Conservation (phyloP, 805 yeast species). For the Starmera pachycereana region DNA sequence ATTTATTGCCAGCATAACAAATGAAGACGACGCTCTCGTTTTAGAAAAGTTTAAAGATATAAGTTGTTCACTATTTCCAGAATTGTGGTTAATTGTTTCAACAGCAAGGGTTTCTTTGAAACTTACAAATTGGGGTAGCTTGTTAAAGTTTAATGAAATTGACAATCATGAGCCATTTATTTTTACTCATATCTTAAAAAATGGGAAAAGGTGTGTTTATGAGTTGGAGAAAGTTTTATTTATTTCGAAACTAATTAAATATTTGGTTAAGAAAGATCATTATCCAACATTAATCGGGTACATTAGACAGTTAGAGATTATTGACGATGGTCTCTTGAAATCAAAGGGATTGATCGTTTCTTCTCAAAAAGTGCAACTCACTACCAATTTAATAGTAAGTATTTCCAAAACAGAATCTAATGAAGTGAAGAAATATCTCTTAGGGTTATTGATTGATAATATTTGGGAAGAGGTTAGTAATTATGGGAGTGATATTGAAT, state of each 20-base stretch:
- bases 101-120: constrained; percentile 8
- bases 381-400: constrained; percentile 8
- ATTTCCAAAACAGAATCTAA: constrained; percentile 7
- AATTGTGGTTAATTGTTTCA: constrained; percentile 14
- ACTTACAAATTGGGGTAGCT: constrained; percentile 14
- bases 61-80: constrained; percentile 10
- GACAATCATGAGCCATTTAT: constrained; percentile 12
- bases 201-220: constrained; percentile 9
- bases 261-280: constrained; percentile 5
- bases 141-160: constrained; percentile 13
- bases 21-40: constrained; percentile 2
- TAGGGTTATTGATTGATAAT: constrained; percentile 8
- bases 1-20: neutral
- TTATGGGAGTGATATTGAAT: constrained; percentile 1
- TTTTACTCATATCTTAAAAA: constrained; percentile 10
- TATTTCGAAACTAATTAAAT: constrained; percentile 7
- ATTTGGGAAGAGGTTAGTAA: constrained; percentile 8
- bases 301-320: constrained; percentile 9
- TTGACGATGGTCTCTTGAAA: constrained; percentile 9
- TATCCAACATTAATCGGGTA: constrained; percentile 9
- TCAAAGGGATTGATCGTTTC: constrained; percentile 9
- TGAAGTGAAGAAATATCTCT: constrained; percentile 4
- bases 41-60: constrained; percentile 8
- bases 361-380: constrained; percentile 12
- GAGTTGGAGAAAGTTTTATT: constrained; percentile 10